Conservation (phyloP, 768 basidiomycete genomes). For the Tephrocybe sp. region DNA sequence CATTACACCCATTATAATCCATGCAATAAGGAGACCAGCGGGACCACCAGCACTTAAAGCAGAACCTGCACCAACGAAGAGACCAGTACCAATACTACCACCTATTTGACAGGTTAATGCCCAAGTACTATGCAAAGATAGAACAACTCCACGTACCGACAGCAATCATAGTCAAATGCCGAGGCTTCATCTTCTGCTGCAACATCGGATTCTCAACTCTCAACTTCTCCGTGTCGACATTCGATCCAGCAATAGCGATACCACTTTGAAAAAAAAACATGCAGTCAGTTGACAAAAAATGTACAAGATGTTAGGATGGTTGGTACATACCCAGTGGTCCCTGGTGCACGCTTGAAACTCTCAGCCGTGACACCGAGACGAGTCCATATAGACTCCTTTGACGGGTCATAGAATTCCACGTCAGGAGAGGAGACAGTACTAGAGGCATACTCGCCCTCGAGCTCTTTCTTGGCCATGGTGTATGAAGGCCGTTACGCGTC, state of each 20-base stretch:
- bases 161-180: constrained; percentile 47
- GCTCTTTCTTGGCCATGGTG: constrained; percentile 30
- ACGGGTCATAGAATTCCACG: constrained; percentile 43
- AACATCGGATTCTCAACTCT: constrained; percentile 41
- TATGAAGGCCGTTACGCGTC: no score
- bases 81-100: constrained; percentile 46
- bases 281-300: not conserved
- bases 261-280: no score
- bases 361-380: constrained; percentile 38
- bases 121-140: not conserved
- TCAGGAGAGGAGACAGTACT: constrained; percentile 24
- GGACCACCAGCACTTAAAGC: constrained; percentile 39
- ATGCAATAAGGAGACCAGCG: constrained; percentile 41
- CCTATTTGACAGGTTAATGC: constrained; percentile 21
- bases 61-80: constrained; percentile 44
- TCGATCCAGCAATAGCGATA: constrained; percentile 33
- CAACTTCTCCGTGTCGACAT: constrained; percentile 33
- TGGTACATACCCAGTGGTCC: constrained; percentile 37
- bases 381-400: constrained; percentile 43
- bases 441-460: constrained; percentile 29
- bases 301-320: not conserved
- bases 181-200: constrained; percentile 46
- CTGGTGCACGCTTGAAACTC: constrained; percentile 46
- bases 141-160: constrained; percentile 32
- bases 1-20: constrained; percentile 45